A percentile compares a stretch with the other conserved stretches of the same genome.
Evolutionary conservation across 768 basidiomycete species (phyloP).

Genomic region (Auriscalpium orientale): DNA sequence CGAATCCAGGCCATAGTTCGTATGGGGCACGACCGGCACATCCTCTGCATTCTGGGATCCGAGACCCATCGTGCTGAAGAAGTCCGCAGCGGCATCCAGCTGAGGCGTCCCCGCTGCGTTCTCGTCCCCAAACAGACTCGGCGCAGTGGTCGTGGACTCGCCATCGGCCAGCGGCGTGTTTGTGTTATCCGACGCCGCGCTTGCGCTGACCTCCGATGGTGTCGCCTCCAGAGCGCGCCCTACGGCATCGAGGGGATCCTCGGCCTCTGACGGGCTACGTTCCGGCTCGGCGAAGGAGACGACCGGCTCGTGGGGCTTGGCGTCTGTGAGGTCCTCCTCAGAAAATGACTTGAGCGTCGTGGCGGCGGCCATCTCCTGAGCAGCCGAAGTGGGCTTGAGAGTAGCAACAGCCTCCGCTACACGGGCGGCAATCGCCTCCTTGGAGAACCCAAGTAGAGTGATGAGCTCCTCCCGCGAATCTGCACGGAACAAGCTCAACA

Average conservation of each 20-base stretch:
- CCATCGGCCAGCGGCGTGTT: conserved; percentile 53
- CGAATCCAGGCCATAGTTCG: conserved; percentile 73
- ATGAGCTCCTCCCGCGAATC: conserved; percentile 88
- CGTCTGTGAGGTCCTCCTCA: conserved; percentile 30
- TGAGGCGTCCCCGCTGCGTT: conserved; percentile 53
- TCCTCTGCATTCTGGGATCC: conserved; percentile 33
- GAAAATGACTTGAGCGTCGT: conserved; percentile 13
- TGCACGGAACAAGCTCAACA: conserved; percentile 82
- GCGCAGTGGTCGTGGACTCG: conserved; percentile 80
- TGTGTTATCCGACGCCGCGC: conserved; percentile 56
- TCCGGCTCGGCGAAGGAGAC: conserved; percentile 84
- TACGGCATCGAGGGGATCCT: conserved; percentile 21
- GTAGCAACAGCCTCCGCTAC: conserved; percentile 79
- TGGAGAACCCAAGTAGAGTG: conserved; percentile 86
- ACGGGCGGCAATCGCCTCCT: conserved; percentile 69
- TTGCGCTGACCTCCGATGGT: conserved; percentile 66
- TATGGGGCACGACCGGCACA: conserved; percentile 63
- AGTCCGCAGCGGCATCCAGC: conserved; percentile 66
- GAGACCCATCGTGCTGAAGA: conserved; percentile 76
- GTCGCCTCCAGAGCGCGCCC: conserved; percentile 45
- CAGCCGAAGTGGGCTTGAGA: conserved; percentile 39
- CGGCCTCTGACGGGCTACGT: conserved; percentile 32
- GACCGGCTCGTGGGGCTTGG: conserved; percentile 57
- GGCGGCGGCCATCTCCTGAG: conserved; percentile 22
- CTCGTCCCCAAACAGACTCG: conserved; percentile 85